A percentile compares a stretch with the other conserved stretches of the same genome.
Conservation (phyloP, 192 early-diverging fungal species). For the Coemansia sp. region DNA sequence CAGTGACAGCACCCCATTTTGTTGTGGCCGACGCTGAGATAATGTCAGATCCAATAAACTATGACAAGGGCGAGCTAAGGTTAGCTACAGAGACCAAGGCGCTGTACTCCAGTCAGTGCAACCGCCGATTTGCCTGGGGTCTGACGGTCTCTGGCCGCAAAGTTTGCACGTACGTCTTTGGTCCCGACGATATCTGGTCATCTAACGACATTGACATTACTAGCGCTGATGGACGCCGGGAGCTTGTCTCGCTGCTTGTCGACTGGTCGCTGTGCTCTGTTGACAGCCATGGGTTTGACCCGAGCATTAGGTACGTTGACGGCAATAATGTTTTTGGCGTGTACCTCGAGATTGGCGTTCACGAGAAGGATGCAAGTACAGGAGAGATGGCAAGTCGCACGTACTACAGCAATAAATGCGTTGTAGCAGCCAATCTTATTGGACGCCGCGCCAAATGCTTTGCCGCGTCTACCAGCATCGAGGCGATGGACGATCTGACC, state of each 20-base stretch:
- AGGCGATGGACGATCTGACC: neutral
- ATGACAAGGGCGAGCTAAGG: too few relatives aligned
- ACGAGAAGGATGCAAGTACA: neutral
- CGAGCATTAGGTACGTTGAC: neutral
- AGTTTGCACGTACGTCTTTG: too few relatives aligned
- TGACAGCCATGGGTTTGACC: conserved; percentile 2
- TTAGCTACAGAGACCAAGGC: too few relatives aligned
- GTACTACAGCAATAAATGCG: neutral
- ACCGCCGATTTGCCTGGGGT: too few relatives aligned
- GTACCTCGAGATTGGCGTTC: neutral
- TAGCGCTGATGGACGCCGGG: neutral
- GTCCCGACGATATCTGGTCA: neutral
- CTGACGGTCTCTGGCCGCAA: neutral
- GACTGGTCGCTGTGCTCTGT: conserved; percentile 3
- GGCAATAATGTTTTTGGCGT: too few relatives aligned
- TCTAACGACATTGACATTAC: neutral
- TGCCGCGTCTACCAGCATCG: conserved; percentile 7
- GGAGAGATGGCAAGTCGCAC: too few relatives aligned
- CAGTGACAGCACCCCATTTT: too few relatives aligned
- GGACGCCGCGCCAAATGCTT: neutral
- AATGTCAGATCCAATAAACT: too few relatives aligned
- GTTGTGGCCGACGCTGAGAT: too few relatives aligned
- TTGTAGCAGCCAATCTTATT: neutral
- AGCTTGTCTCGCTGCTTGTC: neutral
- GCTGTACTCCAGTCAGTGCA: too few relatives aligned